Conservation (phyloP, 2,329 filamentous ascomycete genomes). For the Hypoxylon sp. region DNA sequence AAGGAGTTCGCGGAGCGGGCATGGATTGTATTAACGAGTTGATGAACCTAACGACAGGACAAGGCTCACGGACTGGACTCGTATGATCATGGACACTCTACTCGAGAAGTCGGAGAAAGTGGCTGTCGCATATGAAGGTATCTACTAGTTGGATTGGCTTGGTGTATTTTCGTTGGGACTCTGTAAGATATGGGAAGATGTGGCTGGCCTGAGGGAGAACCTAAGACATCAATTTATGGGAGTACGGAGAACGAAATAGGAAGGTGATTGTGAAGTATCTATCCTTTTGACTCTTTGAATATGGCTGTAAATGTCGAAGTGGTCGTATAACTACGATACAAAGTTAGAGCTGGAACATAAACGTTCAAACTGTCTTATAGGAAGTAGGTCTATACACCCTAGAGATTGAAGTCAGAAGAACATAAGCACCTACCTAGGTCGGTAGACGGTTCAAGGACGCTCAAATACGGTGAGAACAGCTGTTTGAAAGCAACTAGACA, state of each 20-base stretch:
- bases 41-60: not conserved
- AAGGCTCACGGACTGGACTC: not conserved
- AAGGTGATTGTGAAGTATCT: conserved; percentile 23
- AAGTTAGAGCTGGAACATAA: not conserved
- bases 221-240: conserved; percentile 24
- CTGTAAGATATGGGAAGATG: conserved; percentile 27
- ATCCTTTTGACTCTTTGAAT: not conserved
- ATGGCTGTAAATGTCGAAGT: not conserved
- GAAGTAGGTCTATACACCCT: not conserved
- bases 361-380: not conserved
- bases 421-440: not conserved
- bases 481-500: conserved; percentile 1
- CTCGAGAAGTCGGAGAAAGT: conserved; percentile 15
- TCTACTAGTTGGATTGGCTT: conserved; percentile 24
- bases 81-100: conserved; percentile 3
- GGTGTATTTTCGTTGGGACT: conserved; percentile 16
- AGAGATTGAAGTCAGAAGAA: not conserved
- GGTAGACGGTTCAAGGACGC: not conserved
- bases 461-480: not conserved
- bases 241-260: conserved; percentile 22
- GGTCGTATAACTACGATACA: not conserved
- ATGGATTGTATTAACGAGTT: conserved; percentile 2
- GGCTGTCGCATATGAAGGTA: conserved; percentile 20
- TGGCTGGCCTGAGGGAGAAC: conserved; percentile 25
- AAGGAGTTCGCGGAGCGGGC: conserved; percentile 16